phyloP scores from a whole-genome alignment of 148 eudicot species.

The Cornus controversa region DNA sequence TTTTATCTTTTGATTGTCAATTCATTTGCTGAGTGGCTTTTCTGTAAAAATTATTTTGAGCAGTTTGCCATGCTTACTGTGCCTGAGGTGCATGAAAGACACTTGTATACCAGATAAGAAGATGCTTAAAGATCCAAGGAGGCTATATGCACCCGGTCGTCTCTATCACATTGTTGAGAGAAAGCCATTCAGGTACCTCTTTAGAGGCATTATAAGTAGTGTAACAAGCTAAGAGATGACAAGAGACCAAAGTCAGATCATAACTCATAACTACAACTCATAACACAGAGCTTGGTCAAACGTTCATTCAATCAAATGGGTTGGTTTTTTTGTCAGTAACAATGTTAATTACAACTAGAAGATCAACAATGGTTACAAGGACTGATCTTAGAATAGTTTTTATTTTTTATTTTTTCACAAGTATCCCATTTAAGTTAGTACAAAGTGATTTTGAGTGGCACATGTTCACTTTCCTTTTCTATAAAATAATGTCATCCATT shows the following conservation, averaged over 20 bases:
- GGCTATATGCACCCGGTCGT: constrained; percentile 98
- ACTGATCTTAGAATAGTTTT: not conserved
- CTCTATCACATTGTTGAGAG: constrained; percentile 97
- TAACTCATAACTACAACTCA: too few relatives aligned
- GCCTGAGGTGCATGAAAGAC: constrained; percentile 87
- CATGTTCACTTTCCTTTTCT: not conserved
- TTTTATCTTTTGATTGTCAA: not conserved
- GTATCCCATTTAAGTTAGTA: not conserved
- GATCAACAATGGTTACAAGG: not conserved
- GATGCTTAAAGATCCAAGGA: constrained; percentile 86
- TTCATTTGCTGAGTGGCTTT: not conserved
- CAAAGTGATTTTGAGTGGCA: not conserved
- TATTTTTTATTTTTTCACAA: not conserved
- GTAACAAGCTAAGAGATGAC: not conserved
- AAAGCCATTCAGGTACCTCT: constrained; percentile 74
- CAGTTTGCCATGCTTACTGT: constrained; percentile 94
- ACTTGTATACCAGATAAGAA: constrained; percentile 80
- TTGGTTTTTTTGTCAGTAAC: not conserved
- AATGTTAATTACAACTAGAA: not conserved
- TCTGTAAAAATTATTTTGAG: constrained; percentile 8
- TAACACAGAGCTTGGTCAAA: not conserved
- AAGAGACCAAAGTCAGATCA: too few relatives aligned
- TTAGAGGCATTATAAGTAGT: not conserved
- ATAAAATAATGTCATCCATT: not conserved
- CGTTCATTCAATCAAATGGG: not conserved